Percentiles rank a stretch among this genome's conserved stretches.
These are phyloP conservation scores for Suhomyces atakaporum DNA, from an alignment of 1,139 yeast species.

Conservation along the genomic window DNA sequence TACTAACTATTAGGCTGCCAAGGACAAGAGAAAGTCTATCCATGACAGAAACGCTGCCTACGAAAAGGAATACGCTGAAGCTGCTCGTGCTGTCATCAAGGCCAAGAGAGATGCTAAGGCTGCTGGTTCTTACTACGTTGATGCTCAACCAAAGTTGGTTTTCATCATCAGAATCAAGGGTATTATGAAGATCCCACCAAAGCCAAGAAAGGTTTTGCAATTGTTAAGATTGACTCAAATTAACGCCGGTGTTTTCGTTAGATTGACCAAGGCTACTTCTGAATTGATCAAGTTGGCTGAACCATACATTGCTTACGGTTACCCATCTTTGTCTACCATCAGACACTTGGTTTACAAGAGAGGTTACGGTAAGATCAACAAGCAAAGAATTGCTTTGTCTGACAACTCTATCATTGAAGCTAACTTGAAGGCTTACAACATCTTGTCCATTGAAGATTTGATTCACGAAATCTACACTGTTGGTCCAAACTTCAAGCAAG, in stretches of 20 bases:
- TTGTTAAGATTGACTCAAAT: conserved; percentile 96
- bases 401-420: conserved; percentile 96
- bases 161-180: conserved; percentile 99
- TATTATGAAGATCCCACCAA: conserved; percentile 99
- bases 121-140: conserved; percentile 94
- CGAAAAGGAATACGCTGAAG: conserved; percentile 94
- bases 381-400: conserved; percentile 94
- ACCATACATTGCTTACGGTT: conserved; percentile 99
- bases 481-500: conserved; percentile 99
- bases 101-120: conserved; percentile 98
- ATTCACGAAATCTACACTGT: conserved; percentile 98
- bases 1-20: conserved; percentile 66
- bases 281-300: conserved; percentile 97
- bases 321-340: conserved; percentile 95
- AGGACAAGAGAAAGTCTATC: conserved; percentile 93
- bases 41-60: conserved; percentile 98
- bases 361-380: conserved; percentile 99
- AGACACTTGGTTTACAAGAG: conserved; percentile 99
- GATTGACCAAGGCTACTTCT: conserved; percentile 96
- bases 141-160: conserved; percentile 94
- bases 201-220: conserved; percentile 99
- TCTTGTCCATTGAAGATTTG: conserved; percentile 93
- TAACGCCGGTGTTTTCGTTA: conserved; percentile 97
- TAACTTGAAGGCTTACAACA: conserved; percentile 93
- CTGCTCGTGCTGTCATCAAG: conserved; percentile 88